Base-by-base conservation (phyloP, 2,329 filamentous ascomycete genomes). In the Colletotrichum sp. region DNA sequence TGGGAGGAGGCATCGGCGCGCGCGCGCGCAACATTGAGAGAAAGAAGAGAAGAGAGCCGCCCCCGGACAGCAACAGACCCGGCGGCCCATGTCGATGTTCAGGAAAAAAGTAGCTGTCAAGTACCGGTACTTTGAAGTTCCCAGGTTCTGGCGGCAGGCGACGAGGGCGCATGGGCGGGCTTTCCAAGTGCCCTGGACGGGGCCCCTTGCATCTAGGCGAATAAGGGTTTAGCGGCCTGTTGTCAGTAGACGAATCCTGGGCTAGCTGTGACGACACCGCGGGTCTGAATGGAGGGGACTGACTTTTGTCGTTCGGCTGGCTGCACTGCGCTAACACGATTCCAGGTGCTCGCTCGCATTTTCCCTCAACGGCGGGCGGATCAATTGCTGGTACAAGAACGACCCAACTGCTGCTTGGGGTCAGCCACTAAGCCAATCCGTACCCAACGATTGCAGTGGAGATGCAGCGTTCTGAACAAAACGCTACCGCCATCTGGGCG, bases 201-300 rank as follows among this genome's bases (percentile, higher is more conserved):
- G 73, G 73, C 63, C 69, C 73, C 69, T 69, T 75, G 43, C 69
- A 34, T 34, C 73, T 75, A 75, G 69, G 26, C 63, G 7, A 36
- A 56, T 32, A 73, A 59, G 24, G 63, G 73, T n/a, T 73, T 75
- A 75, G 73, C 58, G 69, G 73, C 26, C 56, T 68, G 73, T 73
- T 75, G 73, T 75, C 73, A 69, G 34, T 73, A 59, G 63, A 21
- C 56, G 61, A 48, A 75, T 64, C 63, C 62, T 38, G 32, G 73
- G 28, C 73, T 71, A 65, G 67, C 43, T 68, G 73, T 75, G 73
- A 75, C 69, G 73, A 75, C 73, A 75, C 69, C 43, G 24, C 36
- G 30, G 72, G 52, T 16, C 62, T 24, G 36, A 52, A 38, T 63
- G 26, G 55, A 73, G 56, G 28, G 18, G 62, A 62, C 21, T n/a